These are phyloP conservation scores for Amorphotheca resinae DNA, from an alignment of 495 filamentous ascomycete species.

Conservation along the genomic window DNA sequence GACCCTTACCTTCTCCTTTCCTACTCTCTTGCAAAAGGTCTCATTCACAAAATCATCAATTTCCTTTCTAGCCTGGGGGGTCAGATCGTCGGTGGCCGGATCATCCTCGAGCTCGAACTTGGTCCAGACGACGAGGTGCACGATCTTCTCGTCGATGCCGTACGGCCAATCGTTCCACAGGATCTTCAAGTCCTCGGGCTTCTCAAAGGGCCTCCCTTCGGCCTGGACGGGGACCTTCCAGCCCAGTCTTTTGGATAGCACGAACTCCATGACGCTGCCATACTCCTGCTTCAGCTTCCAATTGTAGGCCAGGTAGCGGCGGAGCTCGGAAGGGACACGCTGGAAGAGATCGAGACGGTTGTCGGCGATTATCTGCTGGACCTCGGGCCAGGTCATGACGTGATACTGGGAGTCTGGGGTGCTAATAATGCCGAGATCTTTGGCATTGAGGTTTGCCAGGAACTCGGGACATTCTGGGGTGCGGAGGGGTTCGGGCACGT, in stretches of 20 bases:
- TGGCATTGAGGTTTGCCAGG: slow-evolving; percentile 40
- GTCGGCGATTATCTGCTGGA: slow-evolving; percentile 43
- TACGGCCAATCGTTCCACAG: slow-evolving; percentile 89
- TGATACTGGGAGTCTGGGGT: slow-evolving; percentile 41
- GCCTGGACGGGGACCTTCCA: slow-evolving; percentile 40
- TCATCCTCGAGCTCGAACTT: slow-evolving; percentile 64
- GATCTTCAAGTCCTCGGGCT: slow-evolving; percentile 53
- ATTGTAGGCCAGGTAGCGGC: slow-evolving; percentile 57
- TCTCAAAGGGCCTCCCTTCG: slow-evolving; percentile 29
- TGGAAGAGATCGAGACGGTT: slow-evolving; percentile 67
- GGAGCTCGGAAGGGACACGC: slow-evolving; percentile 57
- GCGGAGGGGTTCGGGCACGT: slow-evolving; percentile 50
- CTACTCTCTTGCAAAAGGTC: slow-evolving; percentile 38
- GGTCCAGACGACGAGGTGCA: slow-evolving; percentile 84
- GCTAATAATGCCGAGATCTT: slow-evolving; percentile 48
- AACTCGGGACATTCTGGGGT: slow-evolving; percentile 56
- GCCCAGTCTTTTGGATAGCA: slow-evolving; percentile 48
- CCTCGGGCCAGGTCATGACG: slow-evolving; percentile 21
- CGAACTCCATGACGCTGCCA: slow-evolving; percentile 63
- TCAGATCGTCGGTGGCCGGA: slow-evolving; percentile 51
- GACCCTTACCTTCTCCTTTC: slow-evolving; percentile 32
- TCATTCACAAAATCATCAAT: slow-evolving; percentile 56
- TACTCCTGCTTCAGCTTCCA: slow-evolving; percentile 47
- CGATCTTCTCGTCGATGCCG: slow-evolving; percentile 59
- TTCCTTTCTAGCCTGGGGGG: slow-evolving; percentile 42